These are phyloP conservation scores for Torrubiellomyces zombiae DNA, from an alignment of 2,329 filamentous ascomycete species.

Conservation along the genomic window DNA sequence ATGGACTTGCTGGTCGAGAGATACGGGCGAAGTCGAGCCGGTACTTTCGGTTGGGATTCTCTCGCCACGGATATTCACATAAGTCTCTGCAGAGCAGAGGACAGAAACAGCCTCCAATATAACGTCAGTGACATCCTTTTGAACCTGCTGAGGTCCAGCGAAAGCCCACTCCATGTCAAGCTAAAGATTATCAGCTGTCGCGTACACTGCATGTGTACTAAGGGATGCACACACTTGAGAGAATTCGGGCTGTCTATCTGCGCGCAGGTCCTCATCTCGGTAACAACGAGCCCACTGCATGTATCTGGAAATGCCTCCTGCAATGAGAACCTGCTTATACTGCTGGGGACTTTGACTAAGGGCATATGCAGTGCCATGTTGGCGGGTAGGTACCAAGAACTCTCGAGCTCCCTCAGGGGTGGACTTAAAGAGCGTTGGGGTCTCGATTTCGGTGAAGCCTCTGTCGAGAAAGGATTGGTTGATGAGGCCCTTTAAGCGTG, in stretches of 20 bases:
- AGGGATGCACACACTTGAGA: constrained; percentile 50
- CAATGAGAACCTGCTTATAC: constrained; percentile 97
- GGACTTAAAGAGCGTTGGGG: constrained; percentile 89
- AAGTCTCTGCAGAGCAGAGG: constrained; percentile 28
- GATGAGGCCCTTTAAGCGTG: constrained; percentile 34
- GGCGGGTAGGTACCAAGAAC: constrained; percentile 79
- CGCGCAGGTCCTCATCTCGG: constrained; percentile 81
- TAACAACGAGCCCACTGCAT: constrained; percentile 92
- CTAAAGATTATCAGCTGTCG: constrained; percentile 20
- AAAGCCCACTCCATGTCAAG: constrained; percentile 93
- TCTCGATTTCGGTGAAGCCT: constrained; percentile 69
- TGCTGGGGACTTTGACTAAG: constrained; percentile 94
- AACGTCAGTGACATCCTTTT: constrained; percentile 19
- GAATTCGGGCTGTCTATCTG: constrained; percentile 91
- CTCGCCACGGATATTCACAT: constrained; percentile 38
- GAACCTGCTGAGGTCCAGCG: constrained; percentile 31
- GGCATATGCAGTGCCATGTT: constrained; percentile 64
- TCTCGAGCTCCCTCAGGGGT: constrained; percentile 91
- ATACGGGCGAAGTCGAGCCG: constrained; percentile 7
- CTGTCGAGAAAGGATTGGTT: constrained; percentile 37
- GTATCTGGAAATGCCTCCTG: constrained; percentile 65
- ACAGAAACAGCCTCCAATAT: constrained; percentile 12
- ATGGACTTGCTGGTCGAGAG: constrained; percentile 11
- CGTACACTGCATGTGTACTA: not conserved
- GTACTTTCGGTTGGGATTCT: constrained; percentile 15